Conservation (phyloP, 345 rosid genomes). For the Eucalyptus melliodora region DNA sequence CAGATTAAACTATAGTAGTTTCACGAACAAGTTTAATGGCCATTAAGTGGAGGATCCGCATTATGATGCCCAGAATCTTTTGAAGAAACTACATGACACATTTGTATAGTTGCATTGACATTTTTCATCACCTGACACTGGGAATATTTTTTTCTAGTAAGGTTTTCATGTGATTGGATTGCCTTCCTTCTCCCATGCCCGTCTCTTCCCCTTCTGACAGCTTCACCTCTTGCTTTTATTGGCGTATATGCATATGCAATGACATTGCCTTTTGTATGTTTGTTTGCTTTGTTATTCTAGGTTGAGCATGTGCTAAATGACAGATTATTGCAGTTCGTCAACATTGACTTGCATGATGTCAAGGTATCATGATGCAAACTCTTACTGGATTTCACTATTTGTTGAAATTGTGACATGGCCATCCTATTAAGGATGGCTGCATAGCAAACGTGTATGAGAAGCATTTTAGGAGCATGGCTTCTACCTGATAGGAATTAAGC, state of each 20-base stretch:
- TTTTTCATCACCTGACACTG: neutral
- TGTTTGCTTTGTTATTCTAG: constrained; percentile 23
- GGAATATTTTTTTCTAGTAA: neutral
- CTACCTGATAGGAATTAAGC: neutral
- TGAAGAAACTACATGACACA: neutral
- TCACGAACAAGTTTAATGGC: neutral
- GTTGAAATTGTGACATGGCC: neutral
- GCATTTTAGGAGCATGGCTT: neutral
- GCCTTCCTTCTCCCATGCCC: neutral
- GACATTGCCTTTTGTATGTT: neutral
- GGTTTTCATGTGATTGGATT: neutral
- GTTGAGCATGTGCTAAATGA: constrained; percentile 96
- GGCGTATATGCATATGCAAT: neutral
- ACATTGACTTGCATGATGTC: constrained; percentile 79
- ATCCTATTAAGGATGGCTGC: neutral
- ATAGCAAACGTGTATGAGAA: neutral
- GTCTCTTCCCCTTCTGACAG: neutral
- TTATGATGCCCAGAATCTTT: neutral
- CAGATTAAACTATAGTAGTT: neutral
- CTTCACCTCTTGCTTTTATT: neutral
- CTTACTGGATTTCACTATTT: neutral
- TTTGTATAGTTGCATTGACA: neutral
- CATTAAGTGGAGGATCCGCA: neutral
- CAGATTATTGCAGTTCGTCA: constrained; percentile 80
- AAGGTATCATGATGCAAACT: constrained; percentile 42